phyloP scores from a whole-genome alignment of 1,284 basidiomycete species.

The Gymnopus androsaceus region DNA sequence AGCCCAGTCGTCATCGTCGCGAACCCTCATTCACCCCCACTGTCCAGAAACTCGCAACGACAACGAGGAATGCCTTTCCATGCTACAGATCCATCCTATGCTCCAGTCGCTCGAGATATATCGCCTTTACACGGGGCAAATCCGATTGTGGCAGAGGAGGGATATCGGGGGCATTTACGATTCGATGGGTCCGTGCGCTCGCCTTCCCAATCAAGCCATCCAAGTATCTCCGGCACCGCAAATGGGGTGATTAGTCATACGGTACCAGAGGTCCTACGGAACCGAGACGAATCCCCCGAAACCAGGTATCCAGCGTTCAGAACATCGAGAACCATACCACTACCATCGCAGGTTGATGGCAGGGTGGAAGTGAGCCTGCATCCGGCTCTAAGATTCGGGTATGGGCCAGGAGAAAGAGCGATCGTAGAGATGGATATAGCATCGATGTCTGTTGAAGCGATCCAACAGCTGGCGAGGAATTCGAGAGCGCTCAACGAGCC shows the following conservation, averaged over 20 bases:
- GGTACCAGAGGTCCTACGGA: neutral
- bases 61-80: neutral
- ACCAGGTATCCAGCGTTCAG: neutral
- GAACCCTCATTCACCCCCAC: neutral
- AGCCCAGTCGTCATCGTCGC: neutral
- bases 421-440: neutral
- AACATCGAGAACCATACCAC: neutral
- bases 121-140: neutral
- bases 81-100: neutral
- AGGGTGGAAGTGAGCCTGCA: neutral
- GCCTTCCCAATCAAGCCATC: neutral
- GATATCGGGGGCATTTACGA: neutral
- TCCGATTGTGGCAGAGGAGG: neutral
- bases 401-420: neutral
- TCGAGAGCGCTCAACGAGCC: neutral
- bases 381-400: neutral
- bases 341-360: neutral
- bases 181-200: constrained; percentile 2
- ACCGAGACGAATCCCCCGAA: neutral
- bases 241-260: neutral
- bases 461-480: neutral
- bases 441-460: neutral
- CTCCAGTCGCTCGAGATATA: neutral
- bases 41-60: neutral
- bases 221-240: neutral